Percentiles rank a stretch among this genome's conserved stretches.
Evolutionary conservation across 345 rosid genomes (phyloP).

Genomic region (Fremontodendron californicum): DNA sequence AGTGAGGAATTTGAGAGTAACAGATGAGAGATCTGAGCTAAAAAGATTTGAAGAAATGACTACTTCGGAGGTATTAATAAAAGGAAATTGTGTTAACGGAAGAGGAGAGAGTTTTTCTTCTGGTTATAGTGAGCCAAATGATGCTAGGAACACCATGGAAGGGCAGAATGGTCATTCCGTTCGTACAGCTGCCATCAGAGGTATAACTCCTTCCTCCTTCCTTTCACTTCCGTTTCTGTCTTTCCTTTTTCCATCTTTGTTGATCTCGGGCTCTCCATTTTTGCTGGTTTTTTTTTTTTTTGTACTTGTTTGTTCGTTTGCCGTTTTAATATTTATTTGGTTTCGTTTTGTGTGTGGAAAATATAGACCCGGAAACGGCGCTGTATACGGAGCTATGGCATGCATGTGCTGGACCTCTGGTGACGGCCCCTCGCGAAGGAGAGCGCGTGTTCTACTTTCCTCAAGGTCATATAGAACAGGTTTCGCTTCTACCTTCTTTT

Average conservation of each 20-base stretch:
- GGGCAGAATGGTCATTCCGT: slow-evolving; percentile 36
- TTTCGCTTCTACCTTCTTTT: slow-evolving; percentile 10
- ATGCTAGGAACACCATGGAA: slow-evolving; percentile 31
- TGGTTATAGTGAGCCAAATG: slow-evolving; percentile 32
- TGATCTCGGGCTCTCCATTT: slow-evolving; percentile 8
- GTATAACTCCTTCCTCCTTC: background rate
- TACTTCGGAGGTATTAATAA: slow-evolving; percentile 39
- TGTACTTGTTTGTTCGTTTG: background rate
- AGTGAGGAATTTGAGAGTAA: slow-evolving; percentile 1
- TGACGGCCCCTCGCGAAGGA: slow-evolving; percentile 64
- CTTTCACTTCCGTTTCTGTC: background rate
- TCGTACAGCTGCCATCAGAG: slow-evolving; percentile 15
- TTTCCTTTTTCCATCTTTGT: background rate
- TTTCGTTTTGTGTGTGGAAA: background rate
- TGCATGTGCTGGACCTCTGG: slow-evolving; percentile 92
- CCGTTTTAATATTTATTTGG: background rate
- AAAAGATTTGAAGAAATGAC: slow-evolving; percentile 24
- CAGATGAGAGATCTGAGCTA: slow-evolving; percentile 59
- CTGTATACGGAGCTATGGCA: slow-evolving; percentile 85
- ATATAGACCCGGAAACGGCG: slow-evolving; percentile 53
- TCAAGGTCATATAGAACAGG: slow-evolving; percentile 96
- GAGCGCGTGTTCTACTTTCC: slow-evolving; percentile 87
- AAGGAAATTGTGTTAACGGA: slow-evolving; percentile 28
- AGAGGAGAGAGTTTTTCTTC: slow-evolving; percentile 34
- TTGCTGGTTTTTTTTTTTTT: too few relatives aligned